Base-by-base conservation (phyloP, 2,329 filamentous ascomycete species). In the Ophidiomyces ophidiicola region DNA sequence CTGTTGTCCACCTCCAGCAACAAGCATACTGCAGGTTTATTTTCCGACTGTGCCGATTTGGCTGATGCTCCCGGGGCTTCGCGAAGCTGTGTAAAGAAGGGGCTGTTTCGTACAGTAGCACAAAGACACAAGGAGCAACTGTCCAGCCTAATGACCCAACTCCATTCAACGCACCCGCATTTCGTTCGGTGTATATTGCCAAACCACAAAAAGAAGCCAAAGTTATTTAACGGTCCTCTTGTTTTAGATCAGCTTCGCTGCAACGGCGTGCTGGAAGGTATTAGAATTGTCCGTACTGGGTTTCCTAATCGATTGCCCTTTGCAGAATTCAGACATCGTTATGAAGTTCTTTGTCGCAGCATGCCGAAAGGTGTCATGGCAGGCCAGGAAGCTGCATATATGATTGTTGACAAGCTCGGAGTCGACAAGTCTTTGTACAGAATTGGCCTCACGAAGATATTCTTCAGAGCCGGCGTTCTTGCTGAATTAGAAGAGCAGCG, bases 231-330 rank as follows among this genome's bases (percentile, higher is more conserved):
- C 54, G 84, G 83, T 2, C 76, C 86, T 2, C 74, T 98, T n/a
- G 92, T 98, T 1, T 71, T 98, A 4, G 90, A 98, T 53, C 92
- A 98, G 58, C 68, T 98, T n/a, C 78, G 90, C 37, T 98, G 90
- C 64, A 98, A 98, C 57, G 90, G 90, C 81, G 90, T 98, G 2
- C 70, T 98, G n/a, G 90, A 98, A 63, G 90, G 90, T 46, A 98
- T 98, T 54, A 77, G 90, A 45, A 98, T 98, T 59, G 90, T 90
- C 17, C 78, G 90, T 32, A 98, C 92, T 4, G 90, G 90, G 17
- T 98, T 98, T 58, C 90, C 90, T 36, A 98, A 98, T 56, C 74
- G 90, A 49, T 70, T 98, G 21, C 74, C 83, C 0, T 98, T 98
- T 57, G 74, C 82, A 2, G 92, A 98, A 55, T 98, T 98, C 63